Conservation (phyloP, 257 asterid species). For the Plantago ovata region DNA sequence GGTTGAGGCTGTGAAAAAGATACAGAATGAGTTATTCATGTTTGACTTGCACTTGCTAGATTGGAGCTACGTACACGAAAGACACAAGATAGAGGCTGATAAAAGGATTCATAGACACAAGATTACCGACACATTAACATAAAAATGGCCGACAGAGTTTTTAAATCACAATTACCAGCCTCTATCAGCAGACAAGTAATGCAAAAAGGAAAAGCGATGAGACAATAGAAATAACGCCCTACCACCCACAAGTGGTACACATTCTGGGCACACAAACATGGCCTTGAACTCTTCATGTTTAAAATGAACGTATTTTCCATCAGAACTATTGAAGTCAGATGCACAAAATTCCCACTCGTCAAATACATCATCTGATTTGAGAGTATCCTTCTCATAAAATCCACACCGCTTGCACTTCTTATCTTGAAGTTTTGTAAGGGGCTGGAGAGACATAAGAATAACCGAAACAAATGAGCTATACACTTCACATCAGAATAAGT, state of each 20-base stretch:
- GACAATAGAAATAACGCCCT: conserved; percentile 8
- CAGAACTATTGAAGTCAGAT: conserved; percentile 52
- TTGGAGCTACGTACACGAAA: not conserved
- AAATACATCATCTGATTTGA: conserved; percentile 48
- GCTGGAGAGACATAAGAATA: conserved; percentile 47
- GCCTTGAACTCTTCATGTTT: conserved; percentile 39
- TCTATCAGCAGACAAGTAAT: conserved; percentile 2
- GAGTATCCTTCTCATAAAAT: conserved; percentile 61
- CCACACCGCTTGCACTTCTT: conserved; percentile 86
- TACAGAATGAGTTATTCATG: conserved; percentile 8
- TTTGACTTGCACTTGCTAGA: not conserved
- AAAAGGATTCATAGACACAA: not conserved
- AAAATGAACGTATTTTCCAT: conserved; percentile 49
- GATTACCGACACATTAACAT: not conserved
- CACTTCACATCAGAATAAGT: conserved; percentile 10
- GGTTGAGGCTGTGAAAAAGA: conserved; percentile 29
- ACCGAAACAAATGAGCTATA: not conserved
- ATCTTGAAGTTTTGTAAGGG: conserved; percentile 50
- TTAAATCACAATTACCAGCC: not conserved
- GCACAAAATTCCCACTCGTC: conserved; percentile 92
- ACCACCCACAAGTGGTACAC: conserved; percentile 33
- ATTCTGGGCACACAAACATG: conserved; percentile 41
- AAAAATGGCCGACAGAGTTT: not conserved
- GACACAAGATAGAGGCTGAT: not conserved
- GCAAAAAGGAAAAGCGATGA: not conserved